Percentiles rank a stretch among this genome's conserved stretches.
These are phyloP conservation scores for Chiua virens DNA, from an alignment of 768 basidiomycete genomes.

Conservation along the genomic window DNA sequence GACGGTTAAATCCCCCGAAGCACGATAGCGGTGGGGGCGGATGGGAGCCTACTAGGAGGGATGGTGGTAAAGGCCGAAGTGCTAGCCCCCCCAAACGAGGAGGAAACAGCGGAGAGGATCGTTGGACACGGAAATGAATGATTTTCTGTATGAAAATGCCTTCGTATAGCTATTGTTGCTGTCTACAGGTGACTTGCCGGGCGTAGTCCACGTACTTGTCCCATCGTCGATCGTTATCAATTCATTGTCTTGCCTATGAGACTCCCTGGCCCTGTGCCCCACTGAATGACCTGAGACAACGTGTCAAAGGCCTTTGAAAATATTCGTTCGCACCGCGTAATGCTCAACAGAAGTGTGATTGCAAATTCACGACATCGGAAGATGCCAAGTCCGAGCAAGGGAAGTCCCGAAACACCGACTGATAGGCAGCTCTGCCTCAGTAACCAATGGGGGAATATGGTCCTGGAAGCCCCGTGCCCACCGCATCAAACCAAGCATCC, in stretches of 20 bases:
- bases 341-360: background rate
- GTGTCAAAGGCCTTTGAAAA: too few relatives aligned
- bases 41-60: conserved; percentile 80
- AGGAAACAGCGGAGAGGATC: conserved; percentile 68
- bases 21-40: conserved; percentile 68
- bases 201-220: background rate
- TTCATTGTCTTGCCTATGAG: too few relatives aligned
- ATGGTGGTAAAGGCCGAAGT: conserved; percentile 65
- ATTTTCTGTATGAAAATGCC: background rate
- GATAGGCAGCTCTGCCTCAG: background rate
- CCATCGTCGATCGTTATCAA: too few relatives aligned
- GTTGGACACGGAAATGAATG: conserved; percentile 64
- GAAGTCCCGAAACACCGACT: background rate
- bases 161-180: background rate
- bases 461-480: background rate
- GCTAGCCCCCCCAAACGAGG: conserved; percentile 69
- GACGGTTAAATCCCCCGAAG: conserved; percentile 70
- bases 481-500: conserved; percentile 63
- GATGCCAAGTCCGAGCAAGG: background rate
- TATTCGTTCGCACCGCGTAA: background rate
- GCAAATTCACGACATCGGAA: background rate
- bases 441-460: too few relatives aligned
- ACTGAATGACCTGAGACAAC: too few relatives aligned
- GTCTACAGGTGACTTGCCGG: background rate
- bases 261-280: too few relatives aligned